Percentiles rank a stretch among this genome's conserved stretches.
Evolutionary conservation across 495 filamentous ascomycete species (phyloP).

Genomic region (Podospora anserina): DNA sequence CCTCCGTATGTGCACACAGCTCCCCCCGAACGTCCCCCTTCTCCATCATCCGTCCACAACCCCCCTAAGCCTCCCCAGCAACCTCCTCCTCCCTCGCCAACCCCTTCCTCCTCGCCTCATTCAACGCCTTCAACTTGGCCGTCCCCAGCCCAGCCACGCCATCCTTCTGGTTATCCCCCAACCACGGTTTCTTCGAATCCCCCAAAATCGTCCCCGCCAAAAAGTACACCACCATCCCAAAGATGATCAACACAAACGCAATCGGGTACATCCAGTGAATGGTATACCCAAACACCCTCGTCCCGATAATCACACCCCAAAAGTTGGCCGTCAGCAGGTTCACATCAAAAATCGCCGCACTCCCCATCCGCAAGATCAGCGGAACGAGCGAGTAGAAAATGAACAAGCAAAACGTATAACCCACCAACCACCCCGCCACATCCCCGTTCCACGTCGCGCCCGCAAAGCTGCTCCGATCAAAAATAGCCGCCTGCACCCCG

Average conservation of each 20-base stretch:
- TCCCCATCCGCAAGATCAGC: conserved; percentile 79
- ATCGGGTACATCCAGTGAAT: conserved; percentile 93
- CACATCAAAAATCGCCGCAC: conserved; percentile 95
- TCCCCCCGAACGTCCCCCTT: not conserved
- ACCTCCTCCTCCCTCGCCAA: conserved; percentile 18
- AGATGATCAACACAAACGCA: conserved; percentile 86
- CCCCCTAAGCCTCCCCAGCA: conserved; percentile 1
- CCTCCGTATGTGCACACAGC: not conserved
- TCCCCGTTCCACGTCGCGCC: conserved; percentile 63
- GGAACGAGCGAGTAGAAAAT: conserved; percentile 88
- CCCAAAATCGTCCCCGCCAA: conserved; percentile 70
- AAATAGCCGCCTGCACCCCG: conserved; percentile 83
- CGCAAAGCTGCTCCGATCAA: conserved; percentile 72
- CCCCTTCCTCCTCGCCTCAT: conserved; percentile 42
- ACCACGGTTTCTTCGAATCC: conserved; percentile 93
- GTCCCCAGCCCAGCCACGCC: conserved; percentile 84
- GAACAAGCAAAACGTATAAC: conserved; percentile 77
- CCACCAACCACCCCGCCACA: conserved; percentile 76
- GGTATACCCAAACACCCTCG: conserved; percentile 73
- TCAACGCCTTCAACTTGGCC: conserved; percentile 74
- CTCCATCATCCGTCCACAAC: not conserved
- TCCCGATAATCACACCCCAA: conserved; percentile 90
- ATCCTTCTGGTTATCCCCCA: conserved; percentile 77
- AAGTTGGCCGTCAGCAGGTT: conserved; percentile 92
- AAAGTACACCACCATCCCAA: conserved; percentile 81